These are phyloP conservation scores for Chaetomidium leptoderma DNA, from an alignment of 495 filamentous ascomycete genomes.

Conservation along the genomic window DNA sequence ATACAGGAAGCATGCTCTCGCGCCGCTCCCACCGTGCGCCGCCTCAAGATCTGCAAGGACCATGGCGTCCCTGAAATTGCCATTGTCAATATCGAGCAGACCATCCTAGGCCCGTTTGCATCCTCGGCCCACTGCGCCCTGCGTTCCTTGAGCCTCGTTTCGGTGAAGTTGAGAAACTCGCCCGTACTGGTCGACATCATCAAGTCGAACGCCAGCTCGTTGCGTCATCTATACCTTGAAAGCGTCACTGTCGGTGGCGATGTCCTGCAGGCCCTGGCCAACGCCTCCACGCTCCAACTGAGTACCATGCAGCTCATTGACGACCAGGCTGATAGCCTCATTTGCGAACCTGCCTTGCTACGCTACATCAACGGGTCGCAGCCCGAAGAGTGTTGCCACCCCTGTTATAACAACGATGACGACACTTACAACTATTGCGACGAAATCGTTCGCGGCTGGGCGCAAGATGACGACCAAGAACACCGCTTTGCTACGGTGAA, in stretches of 20 bases:
- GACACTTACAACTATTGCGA: not conserved
- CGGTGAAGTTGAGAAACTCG: not conserved
- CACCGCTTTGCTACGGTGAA: no score
- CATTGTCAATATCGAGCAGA: no score
- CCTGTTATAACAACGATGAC: not conserved
- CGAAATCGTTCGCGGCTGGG: no score
- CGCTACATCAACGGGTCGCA: not conserved
- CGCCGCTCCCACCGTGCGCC: constrained; percentile 1
- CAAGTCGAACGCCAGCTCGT: not conserved
- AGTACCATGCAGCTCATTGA: not conserved
- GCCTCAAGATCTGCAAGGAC: constrained; percentile 5
- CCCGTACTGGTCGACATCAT: not conserved
- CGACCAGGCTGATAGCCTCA: not conserved
- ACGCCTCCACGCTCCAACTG: not conserved
- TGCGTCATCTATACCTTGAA: not conserved
- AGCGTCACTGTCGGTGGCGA: not conserved
- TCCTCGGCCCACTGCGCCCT: not conserved
- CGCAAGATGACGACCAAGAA: no score
- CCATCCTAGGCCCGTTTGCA: no score
- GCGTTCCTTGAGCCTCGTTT: not conserved
- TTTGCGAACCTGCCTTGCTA: not conserved
- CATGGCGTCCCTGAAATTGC: not conserved
- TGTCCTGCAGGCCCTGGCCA: not conserved
- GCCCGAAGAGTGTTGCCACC: no score
- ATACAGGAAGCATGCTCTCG: not conserved